phyloP scores from a whole-genome alignment of 345 rosid species.

The Bruguiera parviflora region DNA sequence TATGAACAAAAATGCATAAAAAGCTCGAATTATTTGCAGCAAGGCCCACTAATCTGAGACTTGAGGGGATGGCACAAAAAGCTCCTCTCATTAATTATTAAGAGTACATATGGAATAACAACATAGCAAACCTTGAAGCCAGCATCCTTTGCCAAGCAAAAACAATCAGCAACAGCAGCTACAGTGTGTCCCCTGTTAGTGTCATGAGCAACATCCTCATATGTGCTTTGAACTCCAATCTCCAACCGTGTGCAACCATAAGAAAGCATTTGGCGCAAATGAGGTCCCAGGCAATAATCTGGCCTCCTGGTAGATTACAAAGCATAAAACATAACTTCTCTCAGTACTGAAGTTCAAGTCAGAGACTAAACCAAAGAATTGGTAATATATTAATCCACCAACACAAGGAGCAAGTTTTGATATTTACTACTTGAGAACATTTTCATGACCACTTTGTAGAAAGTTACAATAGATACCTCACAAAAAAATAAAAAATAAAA shows the following conservation, averaged over 20 bases:
- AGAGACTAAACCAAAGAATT: constrained; percentile 6
- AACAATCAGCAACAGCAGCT: constrained; percentile 98
- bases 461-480: background rate
- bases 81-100: background rate
- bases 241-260: constrained; percentile 97
- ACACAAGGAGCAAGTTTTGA: background rate
- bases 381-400: background rate
- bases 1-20: background rate
- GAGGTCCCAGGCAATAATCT: constrained; percentile 98
- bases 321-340: background rate
- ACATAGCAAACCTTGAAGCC: constrained; percentile 75
- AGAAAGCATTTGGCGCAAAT: constrained; percentile 89
- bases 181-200: constrained; percentile 98
- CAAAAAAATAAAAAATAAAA: background rate
- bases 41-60: background rate
- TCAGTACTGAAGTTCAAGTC: background rate
- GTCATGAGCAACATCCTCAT: constrained; percentile 97
- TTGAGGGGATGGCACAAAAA: background rate
- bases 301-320: constrained; percentile 64
- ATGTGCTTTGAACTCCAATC: constrained; percentile 99
- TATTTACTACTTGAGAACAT: no score
- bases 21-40: background rate
- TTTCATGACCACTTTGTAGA: no score
- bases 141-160: constrained; percentile 95
- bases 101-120: background rate